A percentile compares a stretch with the other conserved stretches of the same genome.
Conservation (phyloP, 2,329 filamentous ascomycete genomes). For the Claviceps citrina region DNA sequence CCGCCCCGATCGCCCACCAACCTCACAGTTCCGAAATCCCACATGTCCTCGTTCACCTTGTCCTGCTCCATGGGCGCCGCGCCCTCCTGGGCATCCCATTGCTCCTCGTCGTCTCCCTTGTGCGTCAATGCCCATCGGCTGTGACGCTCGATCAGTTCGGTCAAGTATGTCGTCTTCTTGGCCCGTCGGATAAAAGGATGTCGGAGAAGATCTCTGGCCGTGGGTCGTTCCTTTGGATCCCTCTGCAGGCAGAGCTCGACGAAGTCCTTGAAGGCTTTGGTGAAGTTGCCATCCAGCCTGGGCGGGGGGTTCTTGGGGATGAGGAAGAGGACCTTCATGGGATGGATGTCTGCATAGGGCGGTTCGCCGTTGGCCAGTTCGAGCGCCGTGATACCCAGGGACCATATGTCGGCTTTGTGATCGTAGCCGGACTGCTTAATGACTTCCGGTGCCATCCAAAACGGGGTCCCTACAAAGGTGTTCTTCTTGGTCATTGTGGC, state of each 20-base stretch:
- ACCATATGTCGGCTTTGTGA: slow-evolving; percentile 97
- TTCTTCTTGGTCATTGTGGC: slow-evolving; percentile 99
- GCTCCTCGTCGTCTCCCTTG: slow-evolving; percentile 54
- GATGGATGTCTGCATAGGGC: slow-evolving; percentile 90
- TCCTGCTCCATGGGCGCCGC: slow-evolving; percentile 38
- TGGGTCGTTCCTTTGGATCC: slow-evolving; percentile 77
- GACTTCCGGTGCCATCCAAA: slow-evolving; percentile 99
- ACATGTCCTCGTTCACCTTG: slow-evolving; percentile 65
- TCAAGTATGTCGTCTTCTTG: slow-evolving; percentile 92
- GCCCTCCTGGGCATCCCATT: slow-evolving; percentile 38
- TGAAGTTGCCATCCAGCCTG: slow-evolving; percentile 64
- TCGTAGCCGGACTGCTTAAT: slow-evolving; percentile 98
- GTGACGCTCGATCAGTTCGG: slow-evolving; percentile 84
- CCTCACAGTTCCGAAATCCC: slow-evolving; percentile 95
- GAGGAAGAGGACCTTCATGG: slow-evolving; percentile 94
- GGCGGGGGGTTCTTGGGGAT: slow-evolving; percentile 92
- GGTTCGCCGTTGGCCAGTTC: slow-evolving; percentile 86
- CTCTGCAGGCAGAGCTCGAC: slow-evolving; percentile 71
- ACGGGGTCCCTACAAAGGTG: slow-evolving; percentile 93
- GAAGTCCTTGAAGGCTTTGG: slow-evolving; percentile 71
- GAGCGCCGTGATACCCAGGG: slow-evolving; percentile 81
- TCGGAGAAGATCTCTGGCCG: slow-evolving; percentile 71
- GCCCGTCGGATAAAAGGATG: slow-evolving; percentile 83
- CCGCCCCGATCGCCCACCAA: slow-evolving; percentile 55
- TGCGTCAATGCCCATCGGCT: slow-evolving; percentile 74